Conservation (phyloP, 306 rosid genomes). For the Argentina anserina region DNA sequence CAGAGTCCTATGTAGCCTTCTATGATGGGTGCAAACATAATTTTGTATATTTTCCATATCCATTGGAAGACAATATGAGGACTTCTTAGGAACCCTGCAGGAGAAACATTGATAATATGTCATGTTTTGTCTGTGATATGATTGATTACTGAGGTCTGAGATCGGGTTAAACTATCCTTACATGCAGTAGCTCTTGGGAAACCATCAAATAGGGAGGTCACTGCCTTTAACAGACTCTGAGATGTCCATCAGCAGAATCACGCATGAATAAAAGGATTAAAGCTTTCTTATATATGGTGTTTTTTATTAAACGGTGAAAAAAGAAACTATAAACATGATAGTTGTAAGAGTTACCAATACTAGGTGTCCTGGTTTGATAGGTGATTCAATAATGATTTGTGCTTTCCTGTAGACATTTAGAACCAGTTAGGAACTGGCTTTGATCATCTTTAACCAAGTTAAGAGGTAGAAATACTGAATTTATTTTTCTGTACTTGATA, state of each 20-base stretch:
- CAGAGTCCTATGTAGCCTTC: slow-evolving; percentile 46
- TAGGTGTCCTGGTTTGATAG: slow-evolving; percentile 69
- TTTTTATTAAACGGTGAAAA: neutral
- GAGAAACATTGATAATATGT: neutral
- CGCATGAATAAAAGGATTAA: neutral
- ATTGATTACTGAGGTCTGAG: slow-evolving; percentile 5
- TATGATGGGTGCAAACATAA: slow-evolving; percentile 39
- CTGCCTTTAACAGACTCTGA: slow-evolving; percentile 53
- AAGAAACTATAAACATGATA: neutral
- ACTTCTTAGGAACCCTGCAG: slow-evolving; percentile 68
- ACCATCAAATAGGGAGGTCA: slow-evolving; percentile 57
- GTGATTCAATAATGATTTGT: slow-evolving; percentile 70
- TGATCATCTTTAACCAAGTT: neutral
- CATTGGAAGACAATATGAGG: slow-evolving; percentile 40
- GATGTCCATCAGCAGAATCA: slow-evolving; percentile 15
- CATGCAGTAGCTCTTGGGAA: slow-evolving; percentile 54
- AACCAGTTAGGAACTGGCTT: slow-evolving; percentile 21
- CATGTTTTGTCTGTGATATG: neutral
- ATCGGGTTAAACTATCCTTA: slow-evolving; percentile 27
- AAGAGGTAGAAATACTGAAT: neutral
- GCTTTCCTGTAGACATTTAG: slow-evolving; percentile 50
- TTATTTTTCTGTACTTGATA: slow-evolving; percentile 37
- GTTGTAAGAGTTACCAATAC: slow-evolving; percentile 53
- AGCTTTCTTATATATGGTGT: too few relatives aligned
- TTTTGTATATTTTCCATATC: slow-evolving; percentile 41